Percentiles rank a stretch among this genome's conserved stretches.
phyloP scores from a whole-genome alignment of 2,329 filamentous ascomycete genomes.

The Dactylellina cionopaga region DNA sequence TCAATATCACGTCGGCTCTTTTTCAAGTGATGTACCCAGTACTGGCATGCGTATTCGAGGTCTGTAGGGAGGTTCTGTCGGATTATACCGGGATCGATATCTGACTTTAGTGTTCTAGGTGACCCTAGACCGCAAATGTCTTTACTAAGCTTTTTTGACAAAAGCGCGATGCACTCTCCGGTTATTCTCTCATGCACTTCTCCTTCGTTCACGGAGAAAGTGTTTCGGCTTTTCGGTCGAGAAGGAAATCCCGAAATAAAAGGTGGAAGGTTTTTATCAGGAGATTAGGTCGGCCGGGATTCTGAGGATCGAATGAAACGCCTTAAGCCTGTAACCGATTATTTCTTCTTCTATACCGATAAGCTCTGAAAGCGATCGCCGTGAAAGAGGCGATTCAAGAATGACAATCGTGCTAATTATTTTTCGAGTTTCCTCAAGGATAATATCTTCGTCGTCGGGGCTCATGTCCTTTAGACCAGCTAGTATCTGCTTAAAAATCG shows the following conservation, averaged over 20 bases:
- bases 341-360: neutral
- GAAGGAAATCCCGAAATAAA: slow-evolving; percentile 57
- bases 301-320: slow-evolving; percentile 11
- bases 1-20: neutral
- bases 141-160: slow-evolving; percentile 59
- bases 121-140: slow-evolving; percentile 60
- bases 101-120: slow-evolving; percentile 56
- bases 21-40: slow-evolving; percentile 16
- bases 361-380: neutral
- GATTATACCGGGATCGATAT: slow-evolving; percentile 55
- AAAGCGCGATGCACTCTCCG: slow-evolving; percentile 60
- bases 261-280: slow-evolving; percentile 20
- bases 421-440: neutral
- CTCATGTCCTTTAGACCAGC: neutral
- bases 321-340: slow-evolving; percentile 3
- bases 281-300: neutral
- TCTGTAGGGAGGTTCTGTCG: slow-evolving; percentile 56
- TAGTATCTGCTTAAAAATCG: slow-evolving; percentile 2
- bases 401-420: slow-evolving; percentile 16
- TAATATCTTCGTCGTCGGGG: neutral
- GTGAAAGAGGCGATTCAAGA: neutral
- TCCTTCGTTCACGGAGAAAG: slow-evolving; percentile 61
- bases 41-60: slow-evolving; percentile 57
- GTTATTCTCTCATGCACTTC: slow-evolving; percentile 58
- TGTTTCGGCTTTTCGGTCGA: slow-evolving; percentile 56